Percentiles rank a stretch among this genome's conserved stretches.
Evolutionary conservation across 164 flowering plant genomes (phyloP).

Genomic region (Sextonia rubra): DNA sequence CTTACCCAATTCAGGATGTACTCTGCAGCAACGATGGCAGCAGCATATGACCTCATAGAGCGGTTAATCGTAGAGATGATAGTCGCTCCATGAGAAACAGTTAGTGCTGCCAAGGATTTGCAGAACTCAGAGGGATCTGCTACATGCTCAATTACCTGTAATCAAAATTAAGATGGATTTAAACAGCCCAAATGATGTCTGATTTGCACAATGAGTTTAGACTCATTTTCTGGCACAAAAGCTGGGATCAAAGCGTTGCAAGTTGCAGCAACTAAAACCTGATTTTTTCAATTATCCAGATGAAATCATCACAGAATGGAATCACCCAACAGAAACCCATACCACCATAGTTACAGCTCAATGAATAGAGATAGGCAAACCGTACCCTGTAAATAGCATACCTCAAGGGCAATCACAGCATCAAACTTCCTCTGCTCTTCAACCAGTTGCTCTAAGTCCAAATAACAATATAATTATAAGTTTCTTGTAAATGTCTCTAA

Average conservation of each 20-base stretch:
- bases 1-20: conserved; percentile 86
- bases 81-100: conserved; percentile 64
- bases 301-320: not conserved
- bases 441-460: conserved; percentile 72
- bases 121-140: conserved; percentile 92
- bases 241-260: not conserved
- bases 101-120: conserved; percentile 76
- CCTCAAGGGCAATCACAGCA: conserved; percentile 94
- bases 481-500: no score
- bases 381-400: conserved; percentile 23
- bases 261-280: not conserved
- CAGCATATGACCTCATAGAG: conserved; percentile 83
- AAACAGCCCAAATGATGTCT: not conserved
- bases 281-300: not conserved
- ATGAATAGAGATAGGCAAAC: not conserved
- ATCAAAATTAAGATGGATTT: not conserved
- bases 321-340: not conserved
- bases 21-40: conserved; percentile 79
- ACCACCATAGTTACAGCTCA: not conserved
- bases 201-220: not conserved
- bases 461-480: conserved; percentile 5
- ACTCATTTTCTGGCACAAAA: not conserved
- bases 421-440: conserved; percentile 73
- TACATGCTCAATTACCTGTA: conserved; percentile 94
- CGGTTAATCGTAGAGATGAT: conserved; percentile 86